Conservation (phyloP, 2,329 filamentous ascomycete genomes). For the Aspergillus costaricaensis region DNA sequence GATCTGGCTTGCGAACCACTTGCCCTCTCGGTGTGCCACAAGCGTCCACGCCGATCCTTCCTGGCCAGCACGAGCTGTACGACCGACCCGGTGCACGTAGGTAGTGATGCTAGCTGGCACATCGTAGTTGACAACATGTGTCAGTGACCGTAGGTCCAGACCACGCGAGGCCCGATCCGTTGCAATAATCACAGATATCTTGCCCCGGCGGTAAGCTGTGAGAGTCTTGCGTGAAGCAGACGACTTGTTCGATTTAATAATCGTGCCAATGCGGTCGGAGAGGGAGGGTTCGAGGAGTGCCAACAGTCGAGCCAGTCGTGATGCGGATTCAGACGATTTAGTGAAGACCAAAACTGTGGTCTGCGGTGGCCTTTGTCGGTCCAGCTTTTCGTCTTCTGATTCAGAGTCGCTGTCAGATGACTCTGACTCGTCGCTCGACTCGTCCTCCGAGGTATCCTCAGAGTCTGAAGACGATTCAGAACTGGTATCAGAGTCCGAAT, state of each 20-base stretch:
- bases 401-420: slow-evolving; percentile 21
- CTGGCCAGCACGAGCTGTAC: slow-evolving; percentile 81
- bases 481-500: slow-evolving; percentile 27
- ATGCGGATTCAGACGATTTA: slow-evolving; percentile 82
- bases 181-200: slow-evolving; percentile 75
- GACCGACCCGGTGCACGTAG: slow-evolving; percentile 89
- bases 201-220: slow-evolving; percentile 63
- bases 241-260: slow-evolving; percentile 77
- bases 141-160: slow-evolving; percentile 76
- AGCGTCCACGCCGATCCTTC: slow-evolving; percentile 82
- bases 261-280: slow-evolving; percentile 62
- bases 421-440: slow-evolving; percentile 26
- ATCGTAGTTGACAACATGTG: slow-evolving; percentile 92
- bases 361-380: slow-evolving; percentile 32
- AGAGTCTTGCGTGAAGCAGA: slow-evolving; percentile 68
- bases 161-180: slow-evolving; percentile 93
- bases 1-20: slow-evolving; percentile 90
- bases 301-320: slow-evolving; percentile 82
- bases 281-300: slow-evolving; percentile 64
- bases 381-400: slow-evolving; percentile 16
- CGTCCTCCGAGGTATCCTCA: slow-evolving; percentile 27
- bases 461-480: slow-evolving; percentile 24
- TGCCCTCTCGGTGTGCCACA: slow-evolving; percentile 76
- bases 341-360: slow-evolving; percentile 76
- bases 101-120: slow-evolving; percentile 76